Base-by-base conservation (phyloP, 768 basidiomycete genomes). In the Lactarius psammicola region DNA sequence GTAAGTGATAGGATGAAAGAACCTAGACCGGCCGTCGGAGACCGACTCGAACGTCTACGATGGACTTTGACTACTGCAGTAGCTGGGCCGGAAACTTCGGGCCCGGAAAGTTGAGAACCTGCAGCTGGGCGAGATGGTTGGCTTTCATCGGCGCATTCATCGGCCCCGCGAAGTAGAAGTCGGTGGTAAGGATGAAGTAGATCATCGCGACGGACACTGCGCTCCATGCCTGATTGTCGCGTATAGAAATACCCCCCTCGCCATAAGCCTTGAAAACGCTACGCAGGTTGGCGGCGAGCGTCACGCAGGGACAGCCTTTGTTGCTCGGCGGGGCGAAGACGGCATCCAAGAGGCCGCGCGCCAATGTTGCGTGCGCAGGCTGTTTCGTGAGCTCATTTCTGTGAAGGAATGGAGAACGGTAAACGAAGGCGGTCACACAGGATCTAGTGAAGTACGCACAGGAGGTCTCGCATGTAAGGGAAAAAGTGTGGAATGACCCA, bases 341-440 rank as follows among this genome's bases (percentile, higher is more conserved):
- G n/a, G 33, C 18, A 38, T 33, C 56, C 34, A 23, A 38, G 34
- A 57, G 62, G 20, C 44, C 33, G 33, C 26, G 62, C 23, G 62
- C 56, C 38, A 58, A 36, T 20, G 26, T 20, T 8, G 30, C 56
- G 20, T 63, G 44, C 23, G 18, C 34, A 2, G 62, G 33, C 18
- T 63, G 42, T 11, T 56, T 56, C 42, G 31, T n/a, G 62, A 63
- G 62, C n/a, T 46, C 55, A 31, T 56, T 30, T 1, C 62, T 57
- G 34, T 23, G 36, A 8, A 38, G 20, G 3, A 17, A 20, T 20
- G 23, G 34, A 57, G 56, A 17, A 57, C 0, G 30, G 56, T 34
- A 26, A 57, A 13, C 33, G 17, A 33, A 36, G n/a, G 31, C 2
- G 34, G 20, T 26, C n/a, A 28, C 17, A 9, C 36, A 38, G 36